Base-by-base conservation (phyloP, 371 early-diverging fungal genomes). In the Rozella allomycis region DNA sequence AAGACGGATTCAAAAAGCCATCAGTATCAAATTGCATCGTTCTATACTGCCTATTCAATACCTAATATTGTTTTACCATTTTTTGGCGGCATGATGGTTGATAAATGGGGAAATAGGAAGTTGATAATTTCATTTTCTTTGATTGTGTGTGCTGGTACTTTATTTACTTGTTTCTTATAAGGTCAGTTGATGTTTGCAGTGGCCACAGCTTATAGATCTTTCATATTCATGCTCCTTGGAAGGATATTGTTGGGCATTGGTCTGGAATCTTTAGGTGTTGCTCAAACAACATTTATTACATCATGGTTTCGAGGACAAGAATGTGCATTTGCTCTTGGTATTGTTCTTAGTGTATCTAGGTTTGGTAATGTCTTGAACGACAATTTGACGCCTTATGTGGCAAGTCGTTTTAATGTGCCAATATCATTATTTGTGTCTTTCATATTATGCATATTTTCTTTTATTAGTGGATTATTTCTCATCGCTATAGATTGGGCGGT, bases 61-160 rank as follows among this genome's bases (percentile, higher is more conserved):
- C 79, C 79, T 9, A 78, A 78, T 44, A 66, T 76, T 19, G 43
- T 77, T 36, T 51, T 71, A 7, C 77, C 81, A 1, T 49, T 75
- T 13, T n/a, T 72, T 5, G 68, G 68, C 20, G 69, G 74, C 11
- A 41, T 50, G 17, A 44, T 60, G 4, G 41, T 57, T 5, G 62
- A 69, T 35, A 26, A 25, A 13, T 42, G 54, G 25, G 58, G 53
- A 5, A 41, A 54, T 8, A 40, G 43, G 14, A 26, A 30, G 19
- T 46, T 66, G 27, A 45, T 70, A 7, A 19, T 60, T 21, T 29
- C 50, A 3, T 53, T 73, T 21, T 55, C 60, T 13, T 28, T 45
- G 4, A 42, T 61, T 12, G 63, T 74, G 12, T 48, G 60, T n/a
- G 18, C 58, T 19, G 79, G n/a, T n/a, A n/a, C n/a, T n/a, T n/a